Conservation (phyloP, 768 basidiomycete species). For the Leccinum incarnatum region DNA sequence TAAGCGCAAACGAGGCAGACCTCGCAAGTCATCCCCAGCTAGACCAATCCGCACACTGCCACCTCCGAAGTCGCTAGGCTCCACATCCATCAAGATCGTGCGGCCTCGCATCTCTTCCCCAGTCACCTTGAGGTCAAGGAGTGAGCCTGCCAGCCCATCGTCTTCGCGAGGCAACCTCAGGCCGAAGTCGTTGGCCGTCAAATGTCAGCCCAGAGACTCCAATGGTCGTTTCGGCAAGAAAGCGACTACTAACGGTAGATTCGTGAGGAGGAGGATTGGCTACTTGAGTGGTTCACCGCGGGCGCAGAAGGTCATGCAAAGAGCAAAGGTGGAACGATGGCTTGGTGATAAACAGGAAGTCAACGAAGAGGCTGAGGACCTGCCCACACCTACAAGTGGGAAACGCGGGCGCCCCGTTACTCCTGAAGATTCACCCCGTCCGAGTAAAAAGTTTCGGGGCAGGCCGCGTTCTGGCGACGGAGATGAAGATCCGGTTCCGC, state of each 20-base stretch:
- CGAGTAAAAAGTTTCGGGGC: slow-evolving; percentile 28
- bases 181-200: slow-evolving; percentile 44
- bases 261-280: slow-evolving; percentile 35
- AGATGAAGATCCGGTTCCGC: slow-evolving; percentile 30
- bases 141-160: slow-evolving; percentile 23
- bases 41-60: slow-evolving; percentile 10
- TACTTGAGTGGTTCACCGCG: slow-evolving; percentile 31
- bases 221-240: slow-evolving; percentile 73
- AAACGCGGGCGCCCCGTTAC: slow-evolving; percentile 24
- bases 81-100: slow-evolving; percentile 10
- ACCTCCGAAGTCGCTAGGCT: slow-evolving; percentile 7
- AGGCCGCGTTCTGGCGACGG: slow-evolving; percentile 18
- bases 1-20: slow-evolving; percentile 36
- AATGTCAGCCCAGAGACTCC: slow-evolving; percentile 56
- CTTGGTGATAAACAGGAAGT: slow-evolving; percentile 28
- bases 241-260: slow-evolving; percentile 44
- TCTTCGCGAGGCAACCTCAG: slow-evolving; percentile 28
- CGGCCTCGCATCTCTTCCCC: slow-evolving; percentile 19
- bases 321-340: slow-evolving; percentile 41
- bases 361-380: slow-evolving; percentile 11
- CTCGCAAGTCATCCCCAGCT: slow-evolving; percentile 29
- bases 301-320: slow-evolving; percentile 40
- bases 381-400: slow-evolving; percentile 12
- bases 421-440: slow-evolving; percentile 26
- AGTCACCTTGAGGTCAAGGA: slow-evolving; percentile 19